phyloP scores from a whole-genome alignment of 805 yeast genomes.

The Lipomyces sp. region DNA sequence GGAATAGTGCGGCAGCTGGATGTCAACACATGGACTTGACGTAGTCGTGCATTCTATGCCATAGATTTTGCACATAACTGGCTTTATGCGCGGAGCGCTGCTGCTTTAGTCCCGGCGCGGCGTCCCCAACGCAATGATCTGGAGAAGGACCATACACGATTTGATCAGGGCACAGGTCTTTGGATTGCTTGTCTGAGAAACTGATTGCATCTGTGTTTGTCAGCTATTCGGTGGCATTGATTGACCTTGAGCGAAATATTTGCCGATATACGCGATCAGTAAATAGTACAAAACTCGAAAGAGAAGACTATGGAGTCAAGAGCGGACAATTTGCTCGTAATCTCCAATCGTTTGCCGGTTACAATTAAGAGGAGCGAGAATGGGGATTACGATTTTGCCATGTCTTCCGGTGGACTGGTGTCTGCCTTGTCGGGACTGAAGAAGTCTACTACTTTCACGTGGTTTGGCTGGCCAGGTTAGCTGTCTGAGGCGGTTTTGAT shows the following conservation, averaged over 20 bases:
- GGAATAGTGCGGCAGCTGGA: too few relatives aligned
- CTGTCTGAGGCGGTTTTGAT: too few relatives aligned
- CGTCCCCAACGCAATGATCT: too few relatives aligned
- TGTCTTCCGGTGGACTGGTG: conserved; percentile 98
- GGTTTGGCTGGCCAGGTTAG: conserved; percentile 97
- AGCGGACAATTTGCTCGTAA: conserved; percentile 71
- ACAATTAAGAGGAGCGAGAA: conserved; percentile 70
- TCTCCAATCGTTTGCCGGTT: conserved; percentile 93
- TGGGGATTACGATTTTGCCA: conserved; percentile 76
- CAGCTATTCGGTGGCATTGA: neutral
- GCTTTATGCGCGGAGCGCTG: too few relatives aligned
- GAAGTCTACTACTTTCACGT: conserved; percentile 80
- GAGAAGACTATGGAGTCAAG: neutral
- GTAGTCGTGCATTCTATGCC: too few relatives aligned
- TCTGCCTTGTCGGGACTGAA: conserved; percentile 93
- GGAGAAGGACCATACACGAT: too few relatives aligned
- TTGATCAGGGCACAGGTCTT: too few relatives aligned
- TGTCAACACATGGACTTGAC: too few relatives aligned
- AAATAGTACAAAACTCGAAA: neutral
- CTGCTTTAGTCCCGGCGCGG: too few relatives aligned
- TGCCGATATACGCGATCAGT: neutral
- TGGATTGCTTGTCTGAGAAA: neutral
- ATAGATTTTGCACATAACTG: too few relatives aligned
- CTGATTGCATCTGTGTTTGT: neutral
- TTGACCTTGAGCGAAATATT: neutral